A percentile compares a stretch with the other conserved stretches of the same genome.
These are phyloP conservation scores for Planoprotostelium fungivorum DNA, from an alignment of 78 protist species.

Conservation along the genomic window DNA sequence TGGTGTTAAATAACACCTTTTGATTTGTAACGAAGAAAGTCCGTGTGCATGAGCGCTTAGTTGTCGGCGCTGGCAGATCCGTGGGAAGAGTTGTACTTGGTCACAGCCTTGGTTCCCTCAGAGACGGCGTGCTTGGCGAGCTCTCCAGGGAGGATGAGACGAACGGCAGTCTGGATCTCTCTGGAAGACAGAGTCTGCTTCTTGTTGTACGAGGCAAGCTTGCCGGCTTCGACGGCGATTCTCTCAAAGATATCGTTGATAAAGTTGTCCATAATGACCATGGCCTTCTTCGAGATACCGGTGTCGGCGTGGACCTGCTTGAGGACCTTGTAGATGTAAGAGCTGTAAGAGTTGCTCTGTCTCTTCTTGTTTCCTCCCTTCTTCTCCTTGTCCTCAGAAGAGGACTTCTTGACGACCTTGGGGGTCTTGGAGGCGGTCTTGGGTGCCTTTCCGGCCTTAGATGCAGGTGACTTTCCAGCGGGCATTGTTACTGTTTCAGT, in stretches of 20 bases:
- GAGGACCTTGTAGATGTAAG: constrained; percentile 80
- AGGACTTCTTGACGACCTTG: constrained; percentile 15
- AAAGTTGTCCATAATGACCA: constrained; percentile 85
- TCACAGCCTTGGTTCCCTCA: constrained; percentile 90
- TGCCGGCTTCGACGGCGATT: constrained; percentile 81
- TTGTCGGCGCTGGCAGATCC: neutral
- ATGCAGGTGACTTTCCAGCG: constrained; percentile 2
- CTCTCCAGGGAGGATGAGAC: constrained; percentile 90
- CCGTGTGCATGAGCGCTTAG: neutral
- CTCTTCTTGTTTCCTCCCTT: constrained; percentile 38
- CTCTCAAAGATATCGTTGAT: constrained; percentile 84
- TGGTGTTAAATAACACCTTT: neutral
- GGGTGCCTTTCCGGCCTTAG: constrained; percentile 11
- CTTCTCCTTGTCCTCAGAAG: constrained; percentile 15
- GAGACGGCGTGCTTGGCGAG: constrained; percentile 93
- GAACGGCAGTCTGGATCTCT: constrained; percentile 89
- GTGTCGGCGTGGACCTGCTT: constrained; percentile 80
- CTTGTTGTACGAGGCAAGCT: constrained; percentile 78
- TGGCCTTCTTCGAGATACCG: constrained; percentile 80
- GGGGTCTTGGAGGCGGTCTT: constrained; percentile 16
- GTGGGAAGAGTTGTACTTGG: constrained; percentile 67
- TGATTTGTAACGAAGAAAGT: neutral
- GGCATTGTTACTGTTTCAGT: too few species aligned
- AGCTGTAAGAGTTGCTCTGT: constrained; percentile 49
- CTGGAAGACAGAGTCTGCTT: constrained; percentile 70